These are phyloP conservation scores for Alloteropsis angusta DNA, from an alignment of 202 grass and related monocot species.

Conservation along the genomic window DNA sequence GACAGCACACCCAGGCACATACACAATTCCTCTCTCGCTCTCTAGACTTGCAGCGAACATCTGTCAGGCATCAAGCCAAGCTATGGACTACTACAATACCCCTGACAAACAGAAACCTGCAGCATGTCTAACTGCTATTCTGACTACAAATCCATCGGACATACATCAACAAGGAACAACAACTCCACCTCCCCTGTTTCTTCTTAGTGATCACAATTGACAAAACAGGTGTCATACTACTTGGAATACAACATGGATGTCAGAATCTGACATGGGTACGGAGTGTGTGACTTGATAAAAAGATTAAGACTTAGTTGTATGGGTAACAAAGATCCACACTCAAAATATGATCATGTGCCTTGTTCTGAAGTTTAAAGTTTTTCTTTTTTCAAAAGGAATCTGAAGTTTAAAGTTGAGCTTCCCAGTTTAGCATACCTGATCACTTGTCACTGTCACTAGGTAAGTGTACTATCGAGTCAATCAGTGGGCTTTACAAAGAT, in stretches of 20 bases:
- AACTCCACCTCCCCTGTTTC: background rate
- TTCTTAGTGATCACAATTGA: background rate
- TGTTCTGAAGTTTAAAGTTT: background rate
- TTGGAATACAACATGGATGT: background rate
- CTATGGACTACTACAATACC: background rate
- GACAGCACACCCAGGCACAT: background rate
- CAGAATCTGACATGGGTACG: background rate
- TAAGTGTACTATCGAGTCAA: background rate
- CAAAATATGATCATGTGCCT: background rate
- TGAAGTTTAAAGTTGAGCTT: background rate
- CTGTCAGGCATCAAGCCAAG: background rate
- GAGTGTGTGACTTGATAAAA: background rate
- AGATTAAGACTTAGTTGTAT: background rate
- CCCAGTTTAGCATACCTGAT: background rate
- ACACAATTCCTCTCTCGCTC: background rate
- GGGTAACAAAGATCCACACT: background rate
- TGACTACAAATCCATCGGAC: background rate
- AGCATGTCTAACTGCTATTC: background rate
- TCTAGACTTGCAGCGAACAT: background rate
- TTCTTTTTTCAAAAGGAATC: no score
- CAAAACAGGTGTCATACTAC: background rate
- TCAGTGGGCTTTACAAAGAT: background rate
- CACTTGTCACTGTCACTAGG: background rate
- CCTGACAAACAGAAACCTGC: background rate
- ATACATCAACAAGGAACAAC: background rate